Evolutionary conservation across 2,329 filamentous ascomycete species (phyloP).

Genomic region (Calonectria pauciramosa): DNA sequence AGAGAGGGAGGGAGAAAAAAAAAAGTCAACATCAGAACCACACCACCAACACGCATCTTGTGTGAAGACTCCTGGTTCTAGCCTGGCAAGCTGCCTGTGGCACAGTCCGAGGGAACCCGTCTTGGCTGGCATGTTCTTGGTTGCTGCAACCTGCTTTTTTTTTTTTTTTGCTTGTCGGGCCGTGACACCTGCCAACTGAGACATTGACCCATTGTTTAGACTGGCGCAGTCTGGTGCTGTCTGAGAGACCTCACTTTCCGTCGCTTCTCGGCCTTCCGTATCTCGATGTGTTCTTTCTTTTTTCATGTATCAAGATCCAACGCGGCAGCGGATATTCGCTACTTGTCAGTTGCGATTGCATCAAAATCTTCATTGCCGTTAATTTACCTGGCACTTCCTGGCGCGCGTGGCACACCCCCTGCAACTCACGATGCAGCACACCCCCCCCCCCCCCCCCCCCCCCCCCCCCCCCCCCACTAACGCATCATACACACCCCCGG

Average conservation of each 20-base stretch:
- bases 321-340: background rate
- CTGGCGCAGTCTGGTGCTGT: background rate
- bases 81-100: background rate
- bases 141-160: conserved; percentile 4
- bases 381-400: conserved; percentile 40
- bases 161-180: background rate
- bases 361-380: conserved; percentile 35
- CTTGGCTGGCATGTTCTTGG: background rate
- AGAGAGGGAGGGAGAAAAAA: background rate
- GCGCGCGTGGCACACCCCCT: background rate
- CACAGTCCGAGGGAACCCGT: background rate
- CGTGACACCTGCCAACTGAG: conserved; percentile 39
- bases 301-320: background rate
- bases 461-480: no score
- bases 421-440: background rate
- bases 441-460: no score
- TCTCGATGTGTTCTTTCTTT: background rate
- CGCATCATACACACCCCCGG: conserved; percentile 16
- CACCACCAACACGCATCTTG: conserved; percentile 16
- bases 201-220: conserved; percentile 46
- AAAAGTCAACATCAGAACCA: conserved; percentile 10
- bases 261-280: background rate
- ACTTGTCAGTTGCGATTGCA: conserved; percentile 16
- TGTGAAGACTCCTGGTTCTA: background rate
- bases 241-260: background rate